Evolutionary conservation across 805 yeast genomes (phyloP), one percentile per base, ranked within the genome.

Genomic region (Phaffomyces antillensis): DNA sequence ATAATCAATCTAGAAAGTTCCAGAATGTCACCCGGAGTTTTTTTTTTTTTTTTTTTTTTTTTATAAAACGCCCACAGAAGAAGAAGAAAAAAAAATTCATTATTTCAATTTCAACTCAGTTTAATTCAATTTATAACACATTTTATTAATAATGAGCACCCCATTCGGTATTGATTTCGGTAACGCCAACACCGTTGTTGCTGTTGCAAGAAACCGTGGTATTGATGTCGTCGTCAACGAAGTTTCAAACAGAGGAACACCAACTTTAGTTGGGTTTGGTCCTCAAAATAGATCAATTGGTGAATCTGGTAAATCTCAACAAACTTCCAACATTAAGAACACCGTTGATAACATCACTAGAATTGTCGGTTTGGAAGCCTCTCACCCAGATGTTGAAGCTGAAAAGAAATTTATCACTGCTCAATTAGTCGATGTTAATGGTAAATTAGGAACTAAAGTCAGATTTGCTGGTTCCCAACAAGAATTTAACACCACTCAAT

Each of bases 141-240:
- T 17, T 18, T 24, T 25, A n/a, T 23, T 9, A n/a, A 44, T 41
- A 36, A 89, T 88, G 96, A 86, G 95, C 70, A 77, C 83, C 65
- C 96, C 96, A 71, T 86, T 90, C 63, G 99, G 99, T 75, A 83
- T 93, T 70, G 99, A 93, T 80, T 84, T 93, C 66, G 99, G 99
- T 73, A 89, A 89, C 74, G 77, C 79, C 76, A 86, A 79, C 76
- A 81, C 96, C 53, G 97, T 91, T 57, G 78, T 91, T 65, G 98
- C 95, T 37, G 84, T 95, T 65, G 99, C 99, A 52, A 85, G 91
- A 68, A 93, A 91, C 81, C 83, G 98, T 75, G 98, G 98, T 64
- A 93, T 93, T 64, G 99, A 93, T 69, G 83, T 93, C 61, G 87
- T 93, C 61, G 98, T 93, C 72, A 93, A 93, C 67, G 99, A 93